These are phyloP conservation scores for Plenodomus tracheiphilus DNA, from an alignment of 2,329 filamentous ascomycete species.

Conservation along the genomic window DNA sequence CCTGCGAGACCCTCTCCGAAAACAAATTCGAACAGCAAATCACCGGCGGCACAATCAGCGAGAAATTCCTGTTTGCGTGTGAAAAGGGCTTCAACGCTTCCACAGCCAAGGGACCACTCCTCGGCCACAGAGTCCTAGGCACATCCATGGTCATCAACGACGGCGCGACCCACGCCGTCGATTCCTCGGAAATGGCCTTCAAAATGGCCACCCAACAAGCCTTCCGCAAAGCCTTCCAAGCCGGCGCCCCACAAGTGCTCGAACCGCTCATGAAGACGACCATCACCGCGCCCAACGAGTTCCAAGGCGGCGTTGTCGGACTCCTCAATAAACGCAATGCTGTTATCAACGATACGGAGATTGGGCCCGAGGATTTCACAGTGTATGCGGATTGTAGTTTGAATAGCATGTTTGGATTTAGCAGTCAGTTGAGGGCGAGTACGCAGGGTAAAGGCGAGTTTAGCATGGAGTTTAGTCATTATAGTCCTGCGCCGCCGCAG, in stretches of 20 bases:
- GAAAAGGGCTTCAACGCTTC: constrained; percentile 89
- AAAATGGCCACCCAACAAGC: constrained; percentile 93
- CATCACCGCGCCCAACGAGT: constrained; percentile 93
- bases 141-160: constrained; percentile 91
- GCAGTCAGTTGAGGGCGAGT: constrained; percentile 83
- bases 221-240: constrained; percentile 89
- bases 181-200: constrained; percentile 97
- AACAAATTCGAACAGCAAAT: constrained; percentile 89
- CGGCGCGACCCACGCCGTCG: constrained; percentile 94
- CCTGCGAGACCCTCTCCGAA: constrained; percentile 69
- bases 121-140: constrained; percentile 92
- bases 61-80: constrained; percentile 94
- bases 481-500: constrained; percentile 82
- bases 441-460: constrained; percentile 99
- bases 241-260: constrained; percentile 79
- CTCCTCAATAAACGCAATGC: constrained; percentile 96
- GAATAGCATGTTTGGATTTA: constrained; percentile 98
- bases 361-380: constrained; percentile 91
- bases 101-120: constrained; percentile 83
- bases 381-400: constrained; percentile 88
- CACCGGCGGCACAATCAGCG: constrained; percentile 84
- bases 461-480: constrained; percentile 98
- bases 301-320: constrained; percentile 94
- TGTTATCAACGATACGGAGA: constrained; percentile 93
- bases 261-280: constrained; percentile 99